These are phyloP conservation scores for Chamaecyparis obtusa DNA, from an alignment of 75 land plant genomes.

Conservation along the genomic window DNA sequence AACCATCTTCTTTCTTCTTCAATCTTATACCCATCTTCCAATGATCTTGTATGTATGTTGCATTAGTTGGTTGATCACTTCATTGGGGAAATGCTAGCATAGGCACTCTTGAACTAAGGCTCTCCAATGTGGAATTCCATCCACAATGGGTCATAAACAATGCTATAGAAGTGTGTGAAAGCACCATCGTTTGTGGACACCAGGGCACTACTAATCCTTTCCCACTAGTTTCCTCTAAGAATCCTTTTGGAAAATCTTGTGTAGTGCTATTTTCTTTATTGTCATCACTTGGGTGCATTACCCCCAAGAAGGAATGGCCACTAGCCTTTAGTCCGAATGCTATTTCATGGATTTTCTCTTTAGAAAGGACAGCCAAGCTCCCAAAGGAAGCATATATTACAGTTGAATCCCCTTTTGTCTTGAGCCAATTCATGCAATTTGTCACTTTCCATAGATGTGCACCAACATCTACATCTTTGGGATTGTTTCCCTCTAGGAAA, in stretches of 20 bases:
- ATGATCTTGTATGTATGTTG: too few species aligned
- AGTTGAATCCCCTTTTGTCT: constrained; percentile 11
- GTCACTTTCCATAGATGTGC: not conserved
- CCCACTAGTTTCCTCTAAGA: constrained; percentile 10
- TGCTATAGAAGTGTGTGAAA: constrained; percentile 29
- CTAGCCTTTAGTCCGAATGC: constrained; percentile 30
- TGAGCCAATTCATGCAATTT: constrained; percentile 34
- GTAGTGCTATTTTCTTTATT: not conserved
- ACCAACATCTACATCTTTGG: not conserved
- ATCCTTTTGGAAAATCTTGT: constrained; percentile 6
- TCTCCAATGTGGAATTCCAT: constrained; percentile 48
- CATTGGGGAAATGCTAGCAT: too few species aligned
- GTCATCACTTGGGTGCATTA: too few species aligned
- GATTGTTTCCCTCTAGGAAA: not conserved
- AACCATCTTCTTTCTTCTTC: too few species aligned
- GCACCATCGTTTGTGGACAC: constrained; percentile 26
- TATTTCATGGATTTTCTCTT: constrained; percentile 16
- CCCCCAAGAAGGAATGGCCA: constrained; percentile 20
- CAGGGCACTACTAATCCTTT: constrained; percentile 10
- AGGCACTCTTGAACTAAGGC: not conserved
- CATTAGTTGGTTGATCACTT: too few species aligned
- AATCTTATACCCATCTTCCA: too few species aligned
- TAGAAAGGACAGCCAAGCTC: constrained; percentile 21
- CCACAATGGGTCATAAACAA: constrained; percentile 45
- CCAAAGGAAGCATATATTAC: constrained; percentile 39